phyloP scores from a whole-genome alignment of 2,329 filamentous ascomycete species.

The Phaeophleospora eucalypticola region DNA sequence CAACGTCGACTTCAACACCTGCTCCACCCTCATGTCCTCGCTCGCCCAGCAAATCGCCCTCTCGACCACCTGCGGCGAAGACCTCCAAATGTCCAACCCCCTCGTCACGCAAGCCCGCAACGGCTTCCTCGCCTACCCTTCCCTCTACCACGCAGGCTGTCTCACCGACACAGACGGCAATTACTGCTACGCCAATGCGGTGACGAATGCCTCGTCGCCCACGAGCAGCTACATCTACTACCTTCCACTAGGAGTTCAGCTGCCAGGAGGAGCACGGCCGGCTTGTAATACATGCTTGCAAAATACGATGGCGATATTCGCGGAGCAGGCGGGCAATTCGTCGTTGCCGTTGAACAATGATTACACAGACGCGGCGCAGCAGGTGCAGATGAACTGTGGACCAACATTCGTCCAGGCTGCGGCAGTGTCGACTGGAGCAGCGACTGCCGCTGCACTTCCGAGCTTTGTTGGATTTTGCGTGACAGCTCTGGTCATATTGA shows the following conservation, averaged over 20 bases:
- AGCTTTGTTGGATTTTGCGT: neutral
- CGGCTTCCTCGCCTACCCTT: constrained; percentile 71
- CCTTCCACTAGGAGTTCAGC: constrained; percentile 68
- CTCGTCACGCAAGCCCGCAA: constrained; percentile 70
- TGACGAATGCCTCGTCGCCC: constrained; percentile 67
- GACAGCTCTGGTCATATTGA: constrained; percentile 1
- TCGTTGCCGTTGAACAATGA: constrained; percentile 63
- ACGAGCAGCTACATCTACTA: constrained; percentile 80
- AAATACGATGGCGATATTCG: constrained; percentile 78
- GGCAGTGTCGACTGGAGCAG: constrained; percentile 4
- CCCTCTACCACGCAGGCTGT: constrained; percentile 77
- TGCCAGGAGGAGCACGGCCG: constrained; percentile 65
- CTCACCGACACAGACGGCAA: constrained; percentile 57
- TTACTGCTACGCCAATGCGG: constrained; percentile 76
- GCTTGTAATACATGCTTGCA: constrained; percentile 72
- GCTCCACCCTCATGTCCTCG: constrained; percentile 59
- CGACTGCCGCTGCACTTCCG: neutral
- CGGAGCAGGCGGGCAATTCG: constrained; percentile 61
- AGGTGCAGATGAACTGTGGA: constrained; percentile 65
- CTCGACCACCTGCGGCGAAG: constrained; percentile 63
- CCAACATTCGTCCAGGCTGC: constrained; percentile 42
- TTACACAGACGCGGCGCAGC: constrained; percentile 67
- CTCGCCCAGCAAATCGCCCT: constrained; percentile 64
- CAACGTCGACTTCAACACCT: constrained; percentile 60
- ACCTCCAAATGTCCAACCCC: constrained; percentile 64